Evolutionary conservation across 306 rosid genomes (phyloP).

Genomic region (Rubus parviflorus): DNA sequence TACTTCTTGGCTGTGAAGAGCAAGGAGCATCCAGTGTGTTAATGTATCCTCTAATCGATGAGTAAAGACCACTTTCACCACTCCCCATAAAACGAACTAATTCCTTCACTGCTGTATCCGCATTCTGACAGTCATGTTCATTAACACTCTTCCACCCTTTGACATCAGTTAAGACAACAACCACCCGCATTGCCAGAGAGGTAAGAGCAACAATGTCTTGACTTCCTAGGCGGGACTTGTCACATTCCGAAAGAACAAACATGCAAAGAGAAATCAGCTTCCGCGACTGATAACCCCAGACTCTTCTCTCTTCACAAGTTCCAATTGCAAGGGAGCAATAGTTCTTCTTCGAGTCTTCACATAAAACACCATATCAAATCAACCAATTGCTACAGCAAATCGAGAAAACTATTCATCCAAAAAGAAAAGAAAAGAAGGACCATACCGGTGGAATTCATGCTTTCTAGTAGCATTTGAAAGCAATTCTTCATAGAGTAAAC

Average conservation of each 20-base stretch:
- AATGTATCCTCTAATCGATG: slow-evolving; percentile 66
- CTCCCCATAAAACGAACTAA: slow-evolving; percentile 65
- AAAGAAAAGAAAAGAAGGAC: slow-evolving; percentile 18
- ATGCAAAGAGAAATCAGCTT: slow-evolving; percentile 66
- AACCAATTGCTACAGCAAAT: slow-evolving; percentile 9
- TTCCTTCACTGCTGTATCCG: slow-evolving; percentile 57
- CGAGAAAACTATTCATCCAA: background rate
- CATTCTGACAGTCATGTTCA: slow-evolving; percentile 41
- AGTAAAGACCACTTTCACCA: slow-evolving; percentile 64
- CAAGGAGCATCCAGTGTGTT: slow-evolving; percentile 42
- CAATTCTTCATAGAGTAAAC: slow-evolving; percentile 51
- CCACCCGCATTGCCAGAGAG: slow-evolving; percentile 74
- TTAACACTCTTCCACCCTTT: slow-evolving; percentile 75
- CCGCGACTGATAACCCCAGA: slow-evolving; percentile 70
- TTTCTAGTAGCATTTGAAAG: slow-evolving; percentile 71
- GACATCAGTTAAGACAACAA: slow-evolving; percentile 75
- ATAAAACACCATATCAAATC: slow-evolving; percentile 19
- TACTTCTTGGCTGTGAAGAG: slow-evolving; percentile 38
- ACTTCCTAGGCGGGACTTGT: slow-evolving; percentile 36
- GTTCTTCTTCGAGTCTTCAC: slow-evolving; percentile 60
- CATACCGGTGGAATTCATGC: slow-evolving; percentile 73
- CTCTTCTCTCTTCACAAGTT: slow-evolving; percentile 70
- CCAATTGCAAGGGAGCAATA: slow-evolving; percentile 75
- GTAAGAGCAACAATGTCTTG: slow-evolving; percentile 54
- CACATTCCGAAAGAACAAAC: slow-evolving; percentile 65